Evolutionary conservation across 257 asterid species (phyloP).

Genomic region (Dorcoceras hygrometricum): DNA sequence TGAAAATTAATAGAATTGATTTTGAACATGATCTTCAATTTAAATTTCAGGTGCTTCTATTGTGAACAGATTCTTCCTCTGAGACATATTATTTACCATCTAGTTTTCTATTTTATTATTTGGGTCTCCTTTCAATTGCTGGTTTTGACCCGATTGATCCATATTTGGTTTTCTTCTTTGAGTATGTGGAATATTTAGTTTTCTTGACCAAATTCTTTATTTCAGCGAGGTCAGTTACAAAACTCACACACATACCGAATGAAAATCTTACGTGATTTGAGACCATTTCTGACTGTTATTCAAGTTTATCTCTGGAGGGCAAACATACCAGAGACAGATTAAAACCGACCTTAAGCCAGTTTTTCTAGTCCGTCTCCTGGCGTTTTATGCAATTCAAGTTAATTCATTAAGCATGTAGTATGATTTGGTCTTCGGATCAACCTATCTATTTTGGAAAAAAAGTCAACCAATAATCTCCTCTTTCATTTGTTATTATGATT

Average conservation of each 20-base stretch:
- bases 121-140: not conserved
- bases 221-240: not conserved
- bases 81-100: not conserved
- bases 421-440: not conserved
- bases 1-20: not conserved
- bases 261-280: not conserved
- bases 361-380: constrained; percentile 16
- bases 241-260: not conserved
- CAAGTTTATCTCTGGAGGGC: not conserved
- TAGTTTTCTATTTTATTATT: not conserved
- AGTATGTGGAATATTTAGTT: not conserved
- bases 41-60: not conserved
- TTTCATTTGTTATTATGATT: not conserved
- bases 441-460: not conserved
- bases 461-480: not conserved
- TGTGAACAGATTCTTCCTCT: not conserved
- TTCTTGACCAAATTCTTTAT: not conserved
- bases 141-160: not conserved
- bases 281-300: not conserved
- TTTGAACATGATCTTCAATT: not conserved
- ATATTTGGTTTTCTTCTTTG: not conserved
- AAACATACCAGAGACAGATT: not conserved
- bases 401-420: not conserved
- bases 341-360: constrained; percentile 3
- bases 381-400: not conserved